Evolutionary conservation across 345 rosid genomes (phyloP), one percentile per base, ranked within the genome.

Genomic region (Ceriops decandra): DNA sequence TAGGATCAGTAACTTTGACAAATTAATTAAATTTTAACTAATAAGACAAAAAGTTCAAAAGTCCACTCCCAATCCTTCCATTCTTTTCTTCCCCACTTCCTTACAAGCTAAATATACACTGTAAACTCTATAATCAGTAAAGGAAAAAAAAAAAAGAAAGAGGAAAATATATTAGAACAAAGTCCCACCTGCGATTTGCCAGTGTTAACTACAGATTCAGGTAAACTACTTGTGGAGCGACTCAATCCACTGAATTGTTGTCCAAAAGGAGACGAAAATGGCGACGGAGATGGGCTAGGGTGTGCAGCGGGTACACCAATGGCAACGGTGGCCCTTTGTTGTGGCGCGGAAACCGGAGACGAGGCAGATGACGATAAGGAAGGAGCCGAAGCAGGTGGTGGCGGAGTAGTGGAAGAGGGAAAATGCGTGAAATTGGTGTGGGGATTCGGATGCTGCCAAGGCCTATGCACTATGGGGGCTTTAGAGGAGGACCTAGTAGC

Each of bases 211-310:
- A 70, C 76, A 3, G 82, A 74, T 49, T 88, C 93, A 22, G 89
- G 52, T 67, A 82, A 72, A 61, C 68, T 83, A 26, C 67, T 87
- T 7, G 74, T 73, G 20, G 83, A 66, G 59, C 93, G 87, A 49
- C 81, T 84, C 68, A 87, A 60, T 21, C 90, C 90, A 31, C 82
- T 84, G 62, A 82, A 86, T 47, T 81, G 90, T 64, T 82, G 90
- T 1, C 90, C 88, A 69, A 89, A 88, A 54, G 96, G 79, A 26
- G 91, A 77, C 4, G 95, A 82, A 68, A 85, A 87, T 16, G 88
- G 71, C 20, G 89, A 66, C 27, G 90, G 60, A 52, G 76, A 74
- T 36, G 89, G 70, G 32, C 64, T 61, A 64, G 88, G 72, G 67
- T 79, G 81, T 21, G 84, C 62, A 32, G 91, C 86, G 1, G 92